These are phyloP conservation scores for Areca catechu DNA, from an alignment of 176 grass and related monocot species.

Conservation along the genomic window DNA sequence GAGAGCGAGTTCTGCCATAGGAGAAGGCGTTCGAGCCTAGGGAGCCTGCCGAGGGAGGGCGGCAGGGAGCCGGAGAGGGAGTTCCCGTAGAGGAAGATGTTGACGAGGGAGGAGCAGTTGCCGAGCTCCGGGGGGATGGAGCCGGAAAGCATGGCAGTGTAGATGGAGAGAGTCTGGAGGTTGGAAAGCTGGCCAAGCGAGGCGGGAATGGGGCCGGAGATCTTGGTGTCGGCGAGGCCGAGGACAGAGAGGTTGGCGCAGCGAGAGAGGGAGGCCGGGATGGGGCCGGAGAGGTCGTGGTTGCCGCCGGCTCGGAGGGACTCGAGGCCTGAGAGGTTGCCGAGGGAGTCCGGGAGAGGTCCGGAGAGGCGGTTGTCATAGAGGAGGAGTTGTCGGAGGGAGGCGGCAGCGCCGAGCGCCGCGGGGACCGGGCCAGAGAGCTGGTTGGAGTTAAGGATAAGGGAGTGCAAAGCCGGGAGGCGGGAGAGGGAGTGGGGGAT, in stretches of 20 bases:
- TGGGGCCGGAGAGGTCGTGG: conserved; percentile 45
- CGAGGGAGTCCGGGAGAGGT: conserved; percentile 50
- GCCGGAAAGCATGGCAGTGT: conserved; percentile 64
- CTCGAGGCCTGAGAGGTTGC: conserved; percentile 51
- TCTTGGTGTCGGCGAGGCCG: conserved; percentile 80
- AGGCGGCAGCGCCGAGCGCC: conserved; percentile 20
- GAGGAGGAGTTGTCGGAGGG: conserved; percentile 39
- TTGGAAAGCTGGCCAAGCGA: conserved; percentile 52
- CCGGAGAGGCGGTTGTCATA: conserved; percentile 79
- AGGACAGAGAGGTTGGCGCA: conserved; percentile 57
- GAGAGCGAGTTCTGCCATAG: conserved; percentile 94
- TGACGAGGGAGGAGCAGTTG: conserved; percentile 58
- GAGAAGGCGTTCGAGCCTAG: conserved; percentile 60
- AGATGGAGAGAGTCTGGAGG: conserved; percentile 71
- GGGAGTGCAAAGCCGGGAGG: conserved; percentile 25
- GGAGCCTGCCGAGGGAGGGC: conserved; percentile 37
- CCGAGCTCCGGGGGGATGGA: conserved; percentile 76
- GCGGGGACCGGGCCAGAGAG: conserved; percentile 48
- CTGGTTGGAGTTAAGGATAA: conserved; percentile 68
- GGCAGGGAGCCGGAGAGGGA: conserved; percentile 60
- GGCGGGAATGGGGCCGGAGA: conserved; percentile 57
- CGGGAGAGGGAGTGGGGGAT: conserved; percentile 39
- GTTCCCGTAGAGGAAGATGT: conserved; percentile 91
- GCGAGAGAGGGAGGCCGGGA: conserved; percentile 52
- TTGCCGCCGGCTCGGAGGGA: conserved; percentile 70